Evolutionary conservation across 2,329 filamentous ascomycete genomes (phyloP), one percentile per base, ranked within the genome.

Genomic region (Lecanicillium sp.): DNA sequence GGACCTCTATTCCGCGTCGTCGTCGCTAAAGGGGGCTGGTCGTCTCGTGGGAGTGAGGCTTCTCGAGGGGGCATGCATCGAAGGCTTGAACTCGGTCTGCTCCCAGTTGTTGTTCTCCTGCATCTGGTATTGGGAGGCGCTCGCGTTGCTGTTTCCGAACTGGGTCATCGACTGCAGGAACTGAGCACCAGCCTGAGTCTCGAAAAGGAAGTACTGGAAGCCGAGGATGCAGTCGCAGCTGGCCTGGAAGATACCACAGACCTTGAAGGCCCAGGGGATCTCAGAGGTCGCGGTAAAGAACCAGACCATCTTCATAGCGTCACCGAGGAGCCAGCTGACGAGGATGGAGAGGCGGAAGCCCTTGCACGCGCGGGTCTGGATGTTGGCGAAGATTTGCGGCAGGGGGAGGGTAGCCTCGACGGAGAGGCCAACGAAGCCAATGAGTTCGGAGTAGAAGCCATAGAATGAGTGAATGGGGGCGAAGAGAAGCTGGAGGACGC

Each of bases 261-360:
- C 67, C 70, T 91, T 91, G 67, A 93, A 94, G 2, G 85, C 81
- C 75, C 77, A 77, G 0, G 87, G 87, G 26, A 93, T 87, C 58
- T 77, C 72, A 4, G 79, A 79, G 1, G 75, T 78, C 1, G 84
- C 78, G 2, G 83, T 86, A 52, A 90, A 85, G 70, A 91, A 93
- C 81, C 81, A 85, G 59, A 89, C 86, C 76, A 91, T 86, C 74
- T 94, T 94, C 83, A 93, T 89, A 8, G 78, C 73, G 65, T 94
- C 87, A 52, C 87, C 87, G 3, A 84, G 68, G 45, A 94, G 70
- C 87, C 87, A 94, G 63, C 83, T 89, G 23, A 74, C 78, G 50
- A 93, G 70, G 4, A 94, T 83, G 6, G 83, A 88, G 10, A 89
- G 61, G 14, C 87, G 77, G 66, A 94, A 89, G 5, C 87, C 87